phyloP scores from a whole-genome alignment of 2,329 filamentous ascomycete species.

The Decorospora gaudefroyi region DNA sequence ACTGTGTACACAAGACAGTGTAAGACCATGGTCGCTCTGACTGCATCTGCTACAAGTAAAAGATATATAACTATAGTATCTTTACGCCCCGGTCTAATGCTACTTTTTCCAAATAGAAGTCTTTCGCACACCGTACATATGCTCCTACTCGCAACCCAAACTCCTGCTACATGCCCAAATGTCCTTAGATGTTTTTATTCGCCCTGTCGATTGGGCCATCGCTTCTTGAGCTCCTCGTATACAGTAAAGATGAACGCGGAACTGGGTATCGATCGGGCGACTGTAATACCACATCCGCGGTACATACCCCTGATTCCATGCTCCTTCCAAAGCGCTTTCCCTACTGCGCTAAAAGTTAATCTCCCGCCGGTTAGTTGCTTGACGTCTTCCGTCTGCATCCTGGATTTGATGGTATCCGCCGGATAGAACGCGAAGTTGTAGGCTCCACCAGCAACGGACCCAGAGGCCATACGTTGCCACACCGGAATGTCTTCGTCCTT shows the following conservation, averaged over 20 bases:
- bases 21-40: no score
- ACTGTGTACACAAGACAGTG: not conserved
- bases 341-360: constrained; percentile 73
- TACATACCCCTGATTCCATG: constrained; percentile 86
- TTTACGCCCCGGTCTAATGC: constrained; percentile 11
- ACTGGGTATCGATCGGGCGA: constrained; percentile 83
- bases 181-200: no score
- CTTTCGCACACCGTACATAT: constrained; percentile 12
- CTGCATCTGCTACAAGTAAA: no score
- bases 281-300: constrained; percentile 92
- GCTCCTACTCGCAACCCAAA: not conserved
- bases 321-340: constrained; percentile 74
- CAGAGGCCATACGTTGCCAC: constrained; percentile 85
- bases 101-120: constrained; percentile 13
- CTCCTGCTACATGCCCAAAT: no score
- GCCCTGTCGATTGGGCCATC: constrained; percentile 34
- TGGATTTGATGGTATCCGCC: constrained; percentile 94
- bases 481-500: constrained; percentile 67
- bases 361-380: constrained; percentile 57
- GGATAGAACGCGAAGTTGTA: constrained; percentile 99
- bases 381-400: constrained; percentile 88
- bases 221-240: constrained; percentile 78
- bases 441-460: constrained; percentile 83
- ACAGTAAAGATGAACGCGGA: constrained; percentile 98
- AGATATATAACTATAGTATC: no score